Evolutionary conservation across 208 protist species (phyloP).

Genomic region (Lotmaria passim): DNA sequence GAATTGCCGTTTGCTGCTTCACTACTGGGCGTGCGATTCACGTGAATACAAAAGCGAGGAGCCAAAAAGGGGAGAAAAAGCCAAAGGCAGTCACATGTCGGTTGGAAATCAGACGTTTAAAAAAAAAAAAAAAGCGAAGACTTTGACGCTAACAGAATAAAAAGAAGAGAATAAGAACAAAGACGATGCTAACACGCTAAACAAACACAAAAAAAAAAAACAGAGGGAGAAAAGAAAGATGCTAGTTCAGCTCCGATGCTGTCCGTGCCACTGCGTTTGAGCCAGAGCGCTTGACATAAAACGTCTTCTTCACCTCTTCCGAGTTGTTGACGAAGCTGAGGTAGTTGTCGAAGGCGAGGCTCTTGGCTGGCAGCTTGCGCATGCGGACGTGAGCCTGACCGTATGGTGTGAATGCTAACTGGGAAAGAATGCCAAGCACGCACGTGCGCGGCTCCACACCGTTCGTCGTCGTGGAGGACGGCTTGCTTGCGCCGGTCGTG

Average conservation of each 20-base stretch:
- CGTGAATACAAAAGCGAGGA: no score
- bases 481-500: conserved; percentile 11
- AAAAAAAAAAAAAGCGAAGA: neutral
- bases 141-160: no score
- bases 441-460: conserved; percentile 21
- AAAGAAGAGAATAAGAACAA: neutral
- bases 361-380: conserved; percentile 34
- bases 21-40: no score
- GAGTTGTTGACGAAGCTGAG: conserved; percentile 44
- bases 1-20: no score
- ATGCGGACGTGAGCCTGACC: conserved; percentile 53
- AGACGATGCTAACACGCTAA: no score
- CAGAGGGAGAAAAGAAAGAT: conserved; percentile 23
- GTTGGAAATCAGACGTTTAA: no score
- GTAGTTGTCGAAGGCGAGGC: conserved; percentile 63
- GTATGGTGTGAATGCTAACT: conserved; percentile 38
- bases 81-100: no score
- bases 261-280: conserved; percentile 20
- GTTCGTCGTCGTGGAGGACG: conserved; percentile 4
- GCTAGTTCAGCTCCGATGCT: conserved; percentile 31
- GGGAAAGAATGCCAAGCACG: conserved; percentile 55
- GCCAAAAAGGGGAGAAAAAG: neutral
- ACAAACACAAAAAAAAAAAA: neutral
- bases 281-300: conserved; percentile 36
- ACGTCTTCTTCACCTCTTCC: conserved; percentile 35